Percentiles rank a stretch among this genome's conserved stretches.
phyloP scores from a whole-genome alignment of 192 early-diverging fungal genomes.

The Umbelopsis sp. region DNA sequence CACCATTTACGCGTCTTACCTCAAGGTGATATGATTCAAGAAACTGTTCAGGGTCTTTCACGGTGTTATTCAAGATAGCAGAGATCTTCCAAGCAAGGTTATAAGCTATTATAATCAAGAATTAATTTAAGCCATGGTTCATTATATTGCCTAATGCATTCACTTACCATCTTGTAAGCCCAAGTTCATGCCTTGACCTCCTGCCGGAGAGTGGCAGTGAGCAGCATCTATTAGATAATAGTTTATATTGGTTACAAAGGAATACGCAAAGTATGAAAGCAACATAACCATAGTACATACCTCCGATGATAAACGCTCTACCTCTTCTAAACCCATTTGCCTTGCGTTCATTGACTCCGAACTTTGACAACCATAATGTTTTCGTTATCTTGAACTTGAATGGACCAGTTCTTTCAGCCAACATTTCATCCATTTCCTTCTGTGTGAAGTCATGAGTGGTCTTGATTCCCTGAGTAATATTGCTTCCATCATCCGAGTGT shows the following conservation, averaged over 20 bases:
- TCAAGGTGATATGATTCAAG: conserved; percentile 45
- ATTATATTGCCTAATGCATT: no score
- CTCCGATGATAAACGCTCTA: conserved; percentile 38
- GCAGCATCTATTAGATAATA: conserved; percentile 37
- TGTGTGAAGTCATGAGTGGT: neutral
- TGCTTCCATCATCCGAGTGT: neutral
- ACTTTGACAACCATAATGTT: conserved; percentile 29
- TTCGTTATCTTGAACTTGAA: conserved; percentile 13
- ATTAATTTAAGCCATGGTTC: neutral
- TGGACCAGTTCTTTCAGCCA: neutral
- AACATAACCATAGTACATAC: conserved; percentile 2
- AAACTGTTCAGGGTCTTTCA: conserved; percentile 27
- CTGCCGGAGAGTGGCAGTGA: conserved; percentile 42
- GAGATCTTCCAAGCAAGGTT: conserved; percentile 57
- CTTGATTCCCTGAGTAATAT: neutral
- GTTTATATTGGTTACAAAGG: neutral
- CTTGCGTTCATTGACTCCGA: conserved; percentile 39
- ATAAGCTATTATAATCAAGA: conserved; percentile 27
- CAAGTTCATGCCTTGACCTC: conserved; percentile 47
- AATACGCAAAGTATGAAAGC: neutral
- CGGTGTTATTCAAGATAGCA: conserved; percentile 34
- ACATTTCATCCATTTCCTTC: conserved; percentile 12
- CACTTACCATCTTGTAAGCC: conserved; percentile 48
- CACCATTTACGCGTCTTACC: neutral
- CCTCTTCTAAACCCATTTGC: conserved; percentile 36